These are phyloP conservation scores for Dothistroma septosporum DNA, from an alignment of 2,329 filamentous ascomycete species.

Conservation along the genomic window DNA sequence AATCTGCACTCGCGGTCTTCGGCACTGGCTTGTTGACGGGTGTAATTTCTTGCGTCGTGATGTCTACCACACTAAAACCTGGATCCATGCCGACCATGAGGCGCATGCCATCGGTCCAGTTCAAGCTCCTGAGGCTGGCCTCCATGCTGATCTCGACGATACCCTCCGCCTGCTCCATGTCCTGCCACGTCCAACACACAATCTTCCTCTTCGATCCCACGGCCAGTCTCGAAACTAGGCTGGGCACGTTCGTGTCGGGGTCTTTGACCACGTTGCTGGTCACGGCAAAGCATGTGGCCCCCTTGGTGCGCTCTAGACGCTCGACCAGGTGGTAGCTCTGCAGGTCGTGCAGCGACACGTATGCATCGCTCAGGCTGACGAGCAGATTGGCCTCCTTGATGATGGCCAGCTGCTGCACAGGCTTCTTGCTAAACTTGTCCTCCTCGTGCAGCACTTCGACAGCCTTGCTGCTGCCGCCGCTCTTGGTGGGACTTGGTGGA, in stretches of 20 bases:
- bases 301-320: slow-evolving; percentile 75
- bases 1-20: slow-evolving; percentile 22
- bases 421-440: slow-evolving; percentile 86
- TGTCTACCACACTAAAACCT: slow-evolving; percentile 84
- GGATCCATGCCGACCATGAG: slow-evolving; percentile 87
- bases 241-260: slow-evolving; percentile 76
- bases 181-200: slow-evolving; percentile 91
- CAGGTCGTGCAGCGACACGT: slow-evolving; percentile 85
- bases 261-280: slow-evolving; percentile 96
- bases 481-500: slow-evolving; percentile 25
- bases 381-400: slow-evolving; percentile 93
- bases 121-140: slow-evolving; percentile 81
- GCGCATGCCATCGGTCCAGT: slow-evolving; percentile 84
- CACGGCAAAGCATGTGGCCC: slow-evolving; percentile 84
- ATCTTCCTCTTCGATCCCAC: slow-evolving; percentile 90
- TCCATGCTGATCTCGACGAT: slow-evolving; percentile 72
- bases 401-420: slow-evolving; percentile 88
- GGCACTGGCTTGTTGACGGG: slow-evolving; percentile 59
- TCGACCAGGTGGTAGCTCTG: slow-evolving; percentile 79
- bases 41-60: slow-evolving; percentile 66
- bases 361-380: slow-evolving; percentile 83
- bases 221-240: slow-evolving; percentile 85
- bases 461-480: slow-evolving; percentile 40
- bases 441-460: slow-evolving; percentile 87
- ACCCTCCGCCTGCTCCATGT: slow-evolving; percentile 77